Evolutionary conservation across 768 basidiomycete species (phyloP), one percentile per base, ranked within the genome.

Genomic region (Symmetrospora coprosmae): DNA sequence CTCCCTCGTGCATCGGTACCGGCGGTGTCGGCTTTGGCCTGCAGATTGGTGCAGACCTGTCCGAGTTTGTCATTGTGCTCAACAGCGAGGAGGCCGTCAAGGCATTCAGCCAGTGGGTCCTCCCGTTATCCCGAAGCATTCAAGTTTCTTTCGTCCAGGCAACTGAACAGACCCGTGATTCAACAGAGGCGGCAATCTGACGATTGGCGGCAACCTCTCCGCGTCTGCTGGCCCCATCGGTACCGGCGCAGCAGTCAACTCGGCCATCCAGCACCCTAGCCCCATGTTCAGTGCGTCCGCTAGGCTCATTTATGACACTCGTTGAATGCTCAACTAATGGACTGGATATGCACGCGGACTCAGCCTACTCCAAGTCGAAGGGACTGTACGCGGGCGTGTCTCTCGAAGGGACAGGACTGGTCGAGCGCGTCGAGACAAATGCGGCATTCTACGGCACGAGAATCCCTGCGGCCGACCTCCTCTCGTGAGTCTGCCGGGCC

Each of bases 1-100:
- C 92, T 0, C 92, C 92, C 2, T 89, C 86, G 23, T 96, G 91
- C 75, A 92, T 97, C 70, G 91, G 87, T 30, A 97, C 90, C 0
- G 91, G 86, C 17, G 92, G 92, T 34, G 79, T 91, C 11, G 88
- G 89, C 16, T 88, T 88, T 85, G 88, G 88, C 31, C 81, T 91
- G 40, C 92, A 97, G 74, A 87, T 92, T 59, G 91, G 71, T 85
- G 83, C 55, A 25, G 62, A 63, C 47, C 28, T 63, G 34, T 45
- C 19, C 46, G 89, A 96, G 71, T 94, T 96, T 66, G 91, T 99
- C 60, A 82, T 97, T 71, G 90, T 99, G 37, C 83, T 97, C 69
- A 96, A 96, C 77, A 86, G 83, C 65, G 88, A 94, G 67, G 91
- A 96, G 58, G 90, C 92, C 38, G 88, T 99, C 31, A 80, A 83